Conservation (phyloP, 371 early-diverging fungal species). For the Mortierella sp. region DNA sequence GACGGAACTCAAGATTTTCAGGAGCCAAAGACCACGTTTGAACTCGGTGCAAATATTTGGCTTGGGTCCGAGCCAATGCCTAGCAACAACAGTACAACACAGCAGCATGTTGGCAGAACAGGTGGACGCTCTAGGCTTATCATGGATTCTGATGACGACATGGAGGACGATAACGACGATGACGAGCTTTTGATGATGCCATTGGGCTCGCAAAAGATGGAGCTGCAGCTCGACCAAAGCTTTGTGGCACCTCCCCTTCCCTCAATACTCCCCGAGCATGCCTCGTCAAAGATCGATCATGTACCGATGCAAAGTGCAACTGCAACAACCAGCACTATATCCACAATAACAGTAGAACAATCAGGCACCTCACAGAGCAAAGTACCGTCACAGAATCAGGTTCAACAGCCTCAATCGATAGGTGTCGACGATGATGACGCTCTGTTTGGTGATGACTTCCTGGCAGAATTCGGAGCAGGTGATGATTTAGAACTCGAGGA, state of each 20-base stretch:
- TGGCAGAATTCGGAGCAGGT: conserved; percentile 35
- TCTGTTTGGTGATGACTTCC: conserved; percentile 48
- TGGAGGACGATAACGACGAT: conserved; percentile 39
- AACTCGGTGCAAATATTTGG: not conserved
- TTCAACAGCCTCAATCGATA: not conserved
- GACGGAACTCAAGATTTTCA: not conserved
- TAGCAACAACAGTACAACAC: not conserved
- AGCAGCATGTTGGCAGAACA: not conserved
- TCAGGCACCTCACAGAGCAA: too few species aligned
- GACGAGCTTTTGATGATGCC: conserved; percentile 36
- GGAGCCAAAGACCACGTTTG: not conserved
- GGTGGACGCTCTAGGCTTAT: conserved; percentile 15
- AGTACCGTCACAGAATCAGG: too few species aligned
- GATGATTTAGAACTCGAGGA: conserved; percentile 21
- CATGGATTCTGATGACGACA: conserved; percentile 50
- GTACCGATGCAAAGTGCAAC: too few species aligned
- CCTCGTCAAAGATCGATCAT: too few species aligned
- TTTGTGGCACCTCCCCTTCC: conserved; percentile 10
- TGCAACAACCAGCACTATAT: too few species aligned
- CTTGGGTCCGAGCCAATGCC: not conserved
- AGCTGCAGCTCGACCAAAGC: conserved; percentile 26
- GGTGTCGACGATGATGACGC: conserved; percentile 9
- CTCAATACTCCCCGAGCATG: too few species aligned
- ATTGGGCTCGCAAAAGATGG: conserved; percentile 20
- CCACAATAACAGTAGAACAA: too few species aligned